Evolutionary conservation across 345 rosid species (phyloP).

Genomic region (Lumnitzera racemosa): DNA sequence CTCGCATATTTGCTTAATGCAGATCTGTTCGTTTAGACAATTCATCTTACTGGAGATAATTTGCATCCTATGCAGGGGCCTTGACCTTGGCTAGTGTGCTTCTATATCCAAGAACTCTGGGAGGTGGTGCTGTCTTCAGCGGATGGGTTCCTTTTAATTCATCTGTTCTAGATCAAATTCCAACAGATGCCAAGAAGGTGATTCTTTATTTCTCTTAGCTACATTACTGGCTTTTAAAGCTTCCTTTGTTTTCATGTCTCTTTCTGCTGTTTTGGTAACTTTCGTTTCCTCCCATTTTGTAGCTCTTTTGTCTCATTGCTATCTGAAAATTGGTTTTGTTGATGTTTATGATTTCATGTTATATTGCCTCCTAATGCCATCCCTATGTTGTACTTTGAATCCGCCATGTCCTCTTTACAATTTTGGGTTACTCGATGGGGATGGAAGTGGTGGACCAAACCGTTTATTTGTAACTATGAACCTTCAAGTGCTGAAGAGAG

Average conservation of each 20-base stretch:
- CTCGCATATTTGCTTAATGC: background rate
- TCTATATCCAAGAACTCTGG: constrained; percentile 65
- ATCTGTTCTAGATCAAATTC: constrained; percentile 33
- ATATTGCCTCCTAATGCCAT: background rate
- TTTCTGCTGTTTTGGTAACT: background rate
- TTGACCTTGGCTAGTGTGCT: constrained; percentile 75
- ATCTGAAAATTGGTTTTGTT: background rate
- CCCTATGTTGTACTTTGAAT: background rate
- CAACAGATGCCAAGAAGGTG: constrained; percentile 63
- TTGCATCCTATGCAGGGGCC: constrained; percentile 43
- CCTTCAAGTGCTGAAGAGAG: too few species aligned
- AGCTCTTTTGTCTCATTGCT: background rate
- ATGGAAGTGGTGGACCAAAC: too few species aligned
- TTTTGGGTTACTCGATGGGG: too few species aligned
- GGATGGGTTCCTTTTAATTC: constrained; percentile 85
- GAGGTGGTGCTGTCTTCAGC: constrained; percentile 75
- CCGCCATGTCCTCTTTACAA: too few species aligned
- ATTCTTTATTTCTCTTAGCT: background rate
- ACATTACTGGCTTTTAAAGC: background rate
- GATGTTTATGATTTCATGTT: background rate
- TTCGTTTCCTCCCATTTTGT: background rate
- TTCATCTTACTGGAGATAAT: background rate
- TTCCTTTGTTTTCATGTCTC: background rate
- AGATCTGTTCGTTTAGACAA: background rate
- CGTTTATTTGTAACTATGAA: too few species aligned